Evolutionary conservation across 768 basidiomycete genomes (phyloP).

Genomic region (Leccinum imitatum): DNA sequence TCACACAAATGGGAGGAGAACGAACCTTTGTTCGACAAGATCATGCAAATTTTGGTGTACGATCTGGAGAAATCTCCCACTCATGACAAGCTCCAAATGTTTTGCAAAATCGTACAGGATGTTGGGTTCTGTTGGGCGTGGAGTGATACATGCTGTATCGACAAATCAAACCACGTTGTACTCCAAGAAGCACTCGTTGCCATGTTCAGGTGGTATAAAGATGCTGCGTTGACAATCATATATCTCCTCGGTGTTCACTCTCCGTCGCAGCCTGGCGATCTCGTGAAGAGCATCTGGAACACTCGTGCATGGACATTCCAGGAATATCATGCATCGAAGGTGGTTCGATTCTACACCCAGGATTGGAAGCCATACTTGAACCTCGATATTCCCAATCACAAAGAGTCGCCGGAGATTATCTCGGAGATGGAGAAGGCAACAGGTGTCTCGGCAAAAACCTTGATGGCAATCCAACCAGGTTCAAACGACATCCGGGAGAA

Average conservation of each 20-base stretch:
- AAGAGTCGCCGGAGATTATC: background rate
- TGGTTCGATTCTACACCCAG: background rate
- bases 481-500: too few species aligned
- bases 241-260: background rate
- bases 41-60: background rate
- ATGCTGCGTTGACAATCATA: background rate
- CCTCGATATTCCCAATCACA: background rate
- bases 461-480: background rate
- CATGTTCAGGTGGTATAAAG: background rate
- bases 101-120: background rate
- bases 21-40: background rate
- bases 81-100: background rate
- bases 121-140: background rate
- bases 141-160: background rate
- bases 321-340: background rate
- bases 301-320: background rate
- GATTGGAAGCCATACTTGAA: background rate
- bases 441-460: background rate
- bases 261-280: background rate
- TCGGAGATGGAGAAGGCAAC: background rate
- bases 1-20: background rate
- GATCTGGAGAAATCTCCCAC: background rate
- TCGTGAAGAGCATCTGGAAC: background rate
- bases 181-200: background rate
- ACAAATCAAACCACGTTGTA: background rate